Percentiles rank a stretch among this genome's conserved stretches.
Evolutionary conservation across 2,329 filamentous ascomycete genomes (phyloP).

Genomic region (Coniella vitis): DNA sequence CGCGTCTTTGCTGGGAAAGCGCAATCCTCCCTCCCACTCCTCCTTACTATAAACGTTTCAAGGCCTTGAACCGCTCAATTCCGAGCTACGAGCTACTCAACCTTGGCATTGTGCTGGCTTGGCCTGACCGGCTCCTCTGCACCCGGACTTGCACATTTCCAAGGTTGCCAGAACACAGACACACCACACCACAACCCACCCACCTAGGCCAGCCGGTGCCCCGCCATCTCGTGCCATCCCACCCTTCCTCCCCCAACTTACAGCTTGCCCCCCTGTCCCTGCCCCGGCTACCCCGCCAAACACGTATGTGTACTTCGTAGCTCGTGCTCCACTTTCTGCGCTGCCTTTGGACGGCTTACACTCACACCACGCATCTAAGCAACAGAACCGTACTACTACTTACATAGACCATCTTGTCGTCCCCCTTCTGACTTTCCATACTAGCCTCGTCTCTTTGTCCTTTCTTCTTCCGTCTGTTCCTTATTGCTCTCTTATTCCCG

Average conservation of each 20-base stretch:
- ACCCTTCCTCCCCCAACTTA: neutral
- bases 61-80: neutral
- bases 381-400: too few species aligned
- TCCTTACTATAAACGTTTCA: too few species aligned
- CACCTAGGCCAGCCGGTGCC: neutral
- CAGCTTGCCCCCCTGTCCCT: neutral
- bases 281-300: conserved; percentile 5
- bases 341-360: neutral
- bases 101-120: too few species aligned
- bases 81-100: too few species aligned
- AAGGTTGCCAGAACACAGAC: neutral
- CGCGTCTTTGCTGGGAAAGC: neutral
- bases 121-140: too few species aligned
- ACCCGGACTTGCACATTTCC: neutral
- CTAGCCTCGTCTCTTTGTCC: too few species aligned
- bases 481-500: too few species aligned
- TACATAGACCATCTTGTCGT: too few species aligned
- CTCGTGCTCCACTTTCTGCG: neutral
- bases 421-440: too few species aligned
- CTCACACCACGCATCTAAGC: neutral
- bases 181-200: conserved; percentile 5
- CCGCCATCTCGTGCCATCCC: neutral
- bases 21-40: too few species aligned
- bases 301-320: conserved; percentile 1
- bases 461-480: too few species aligned